Evolutionary conservation across 257 asterid genomes (phyloP), one percentile per base, ranked within the genome.

Genomic region (Henckelia pumila): DNA sequence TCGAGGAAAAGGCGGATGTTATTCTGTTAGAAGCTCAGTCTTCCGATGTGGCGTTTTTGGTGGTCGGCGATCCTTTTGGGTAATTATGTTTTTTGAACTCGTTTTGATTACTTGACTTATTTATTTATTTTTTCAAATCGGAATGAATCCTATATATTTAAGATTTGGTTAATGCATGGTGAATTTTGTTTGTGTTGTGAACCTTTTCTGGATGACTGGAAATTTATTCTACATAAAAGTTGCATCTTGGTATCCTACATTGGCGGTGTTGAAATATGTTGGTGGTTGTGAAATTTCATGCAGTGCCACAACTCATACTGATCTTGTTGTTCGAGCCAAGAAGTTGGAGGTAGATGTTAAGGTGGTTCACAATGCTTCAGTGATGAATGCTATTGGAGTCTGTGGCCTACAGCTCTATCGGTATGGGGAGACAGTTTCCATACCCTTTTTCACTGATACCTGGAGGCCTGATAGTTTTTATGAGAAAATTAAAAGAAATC

Each of bases 41-140:
- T 61, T 71, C 89, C 9, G 94, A 93, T 64, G 95, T 93, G 40
- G 95, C 96, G 9, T 90, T 93, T 70, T 87, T 90, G 71, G 99
- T 93, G 66, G 99, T 90, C 50, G 97, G 97, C 44, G 99, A 93
- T 68, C 96, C 99, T 73, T 90, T 88, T 69, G 99, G 98, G 96
- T 89, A 77, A 58, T 61, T 64, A 14, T 29, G 23, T 33, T 19
- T 23, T 47, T n/a, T 7, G 10, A 33, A 10, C 5, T 37, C 14
- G 13, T 47, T 30, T 22, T 35, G 47, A 10, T 8, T 35, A 35
- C 47, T 59, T 61, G 13, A 21, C 6, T 20, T 8, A 7, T 13
- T 30, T 30, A 17, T 56, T 6, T 1, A 17, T 5, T 49, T 24
- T 71, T 52, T 67, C 1, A 7, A 26, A 59, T 60, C 60, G 47